Base-by-base conservation (phyloP, 192 early-diverging fungal species). In the Thamnidium elegans region DNA sequence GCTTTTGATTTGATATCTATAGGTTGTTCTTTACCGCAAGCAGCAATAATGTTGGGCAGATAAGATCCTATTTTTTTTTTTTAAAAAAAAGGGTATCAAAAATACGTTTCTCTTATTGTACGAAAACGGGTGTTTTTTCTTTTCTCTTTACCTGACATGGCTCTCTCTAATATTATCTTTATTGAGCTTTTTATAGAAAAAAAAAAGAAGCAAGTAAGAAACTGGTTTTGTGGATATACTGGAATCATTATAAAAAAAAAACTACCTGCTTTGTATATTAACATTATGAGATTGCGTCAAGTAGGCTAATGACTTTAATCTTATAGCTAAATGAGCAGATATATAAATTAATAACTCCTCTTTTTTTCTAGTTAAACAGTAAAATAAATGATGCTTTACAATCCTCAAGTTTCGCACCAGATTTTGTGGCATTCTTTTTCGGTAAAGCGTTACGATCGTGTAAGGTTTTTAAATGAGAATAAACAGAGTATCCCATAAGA, bases 101-200 rank as follows among this genome's bases (percentile, higher is more conserved):
- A 51, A 39, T 17, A 20, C 11, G 11, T 9, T 50, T 21, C 2
- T 0, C 6, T 4, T 15, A 17, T 26, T 1, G 50, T 1, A 43
- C 14, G 48, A 15, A 26, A 43, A 17, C 58, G 36, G 21, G 20
- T 1, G 26, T 26, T 26, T 26, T 26, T 26, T 3, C 3, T 3
- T 26, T 3, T 26, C 26, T 26, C 26, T 55, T 32, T 85, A 84
- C 85, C 86, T 62, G 77, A 79, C 81, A 91, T 89, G 26, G 89
- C 89, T 20, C 90, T 72, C 52, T 84, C 84, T 17, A 91, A 74
- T 6, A 90, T 75, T n/a, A 91, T 89, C 64, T 86, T 84, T 21
- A 90, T 75, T 45, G 89, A 82, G 68, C 89, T 91, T 39, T 7
- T 3, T 30, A 9, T 23, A 47, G 26, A 2, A 26, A 26, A 26